A percentile compares a stretch with the other conserved stretches of the same genome.
These are phyloP conservation scores for Penicillium sp. DNA, from an alignment of 2,329 filamentous ascomycete species.

Conservation along the genomic window DNA sequence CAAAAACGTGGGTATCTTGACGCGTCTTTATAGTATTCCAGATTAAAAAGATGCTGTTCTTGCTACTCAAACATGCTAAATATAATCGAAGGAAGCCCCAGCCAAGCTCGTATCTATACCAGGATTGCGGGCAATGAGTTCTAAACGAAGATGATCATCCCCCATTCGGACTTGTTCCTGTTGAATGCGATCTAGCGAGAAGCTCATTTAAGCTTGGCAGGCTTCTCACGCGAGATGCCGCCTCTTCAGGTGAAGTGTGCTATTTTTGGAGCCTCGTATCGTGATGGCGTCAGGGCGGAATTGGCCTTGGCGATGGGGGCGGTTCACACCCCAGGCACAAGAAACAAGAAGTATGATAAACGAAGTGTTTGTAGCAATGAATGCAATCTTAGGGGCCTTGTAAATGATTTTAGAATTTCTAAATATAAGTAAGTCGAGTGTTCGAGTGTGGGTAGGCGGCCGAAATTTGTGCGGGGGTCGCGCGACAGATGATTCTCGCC, in stretches of 20 bases:
- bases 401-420: too few species aligned
- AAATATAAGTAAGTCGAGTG: too few species aligned
- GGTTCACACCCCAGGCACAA: background rate
- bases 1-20: background rate
- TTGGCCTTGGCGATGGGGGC: slow-evolving; percentile 2
- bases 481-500: too few species aligned
- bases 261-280: slow-evolving; percentile 8
- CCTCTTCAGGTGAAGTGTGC: background rate
- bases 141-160: background rate
- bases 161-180: background rate
- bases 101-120: slow-evolving; percentile 1
- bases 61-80: background rate
- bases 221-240: background rate
- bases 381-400: too few species aligned
- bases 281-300: background rate
- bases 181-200: background rate
- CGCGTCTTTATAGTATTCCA: background rate
- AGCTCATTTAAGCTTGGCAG: background rate
- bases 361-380: too few species aligned
- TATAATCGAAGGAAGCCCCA: background rate
- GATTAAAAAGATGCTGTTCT: background rate
- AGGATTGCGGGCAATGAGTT: background rate
- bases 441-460: too few species aligned
- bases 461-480: too few species aligned
- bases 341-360: too few species aligned